Conservation (phyloP, 2,329 filamentous ascomycete species). For the Verticillium tricorpus region DNA sequence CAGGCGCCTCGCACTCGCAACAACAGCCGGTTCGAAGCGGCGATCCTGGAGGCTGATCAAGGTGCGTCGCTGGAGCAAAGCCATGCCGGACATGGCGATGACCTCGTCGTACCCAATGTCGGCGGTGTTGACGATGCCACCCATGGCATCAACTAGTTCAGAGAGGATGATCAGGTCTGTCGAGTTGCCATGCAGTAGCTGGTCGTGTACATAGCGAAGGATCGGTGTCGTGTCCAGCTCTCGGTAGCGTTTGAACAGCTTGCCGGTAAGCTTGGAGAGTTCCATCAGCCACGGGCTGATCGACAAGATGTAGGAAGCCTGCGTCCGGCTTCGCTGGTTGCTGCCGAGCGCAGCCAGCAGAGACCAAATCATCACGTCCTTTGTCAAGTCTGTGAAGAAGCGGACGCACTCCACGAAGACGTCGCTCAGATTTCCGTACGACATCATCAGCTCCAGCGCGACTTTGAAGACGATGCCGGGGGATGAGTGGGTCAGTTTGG, state of each 20-base stretch:
- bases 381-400: slow-evolving; percentile 89
- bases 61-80: slow-evolving; percentile 73
- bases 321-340: slow-evolving; percentile 58
- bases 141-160: slow-evolving; percentile 88
- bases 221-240: slow-evolving; percentile 81
- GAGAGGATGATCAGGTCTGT: slow-evolving; percentile 89
- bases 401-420: slow-evolving; percentile 91
- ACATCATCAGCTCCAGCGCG: slow-evolving; percentile 85
- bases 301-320: slow-evolving; percentile 60
- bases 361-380: slow-evolving; percentile 91
- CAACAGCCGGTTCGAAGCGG: slow-evolving; percentile 62
- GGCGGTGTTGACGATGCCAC: slow-evolving; percentile 79
- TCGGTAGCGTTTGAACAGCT: slow-evolving; percentile 81
- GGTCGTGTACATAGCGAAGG: slow-evolving; percentile 82
- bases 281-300: slow-evolving; percentile 92
- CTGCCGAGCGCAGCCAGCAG: slow-evolving; percentile 69
- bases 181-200: slow-evolving; percentile 76
- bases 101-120: slow-evolving; percentile 88
- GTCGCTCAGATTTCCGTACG: slow-evolving; percentile 91
- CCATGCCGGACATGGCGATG: slow-evolving; percentile 81
- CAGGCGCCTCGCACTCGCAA: slow-evolving; percentile 69
- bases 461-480: slow-evolving; percentile 89
- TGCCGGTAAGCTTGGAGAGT: slow-evolving; percentile 83
- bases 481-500: slow-evolving; percentile 87
- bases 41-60: slow-evolving; percentile 77